Conservation (phyloP, 2,329 filamentous ascomycete genomes). For the Verticillium longisporum region DNA sequence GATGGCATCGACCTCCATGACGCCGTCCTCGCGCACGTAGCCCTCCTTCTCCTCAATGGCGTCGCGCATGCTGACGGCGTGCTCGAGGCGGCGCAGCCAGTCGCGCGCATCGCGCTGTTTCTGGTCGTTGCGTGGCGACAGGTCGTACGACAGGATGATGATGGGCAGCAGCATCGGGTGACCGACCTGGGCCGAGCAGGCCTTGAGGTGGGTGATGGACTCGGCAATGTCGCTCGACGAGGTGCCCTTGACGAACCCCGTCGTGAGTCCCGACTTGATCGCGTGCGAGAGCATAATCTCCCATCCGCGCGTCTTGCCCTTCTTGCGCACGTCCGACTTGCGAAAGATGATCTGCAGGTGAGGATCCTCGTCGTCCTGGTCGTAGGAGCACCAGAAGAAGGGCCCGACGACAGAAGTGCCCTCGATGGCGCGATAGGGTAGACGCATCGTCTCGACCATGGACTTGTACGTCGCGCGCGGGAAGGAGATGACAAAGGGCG, state of each 20-base stretch:
- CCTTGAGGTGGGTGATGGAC: conserved; percentile 41
- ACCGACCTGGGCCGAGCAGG: conserved; percentile 40
- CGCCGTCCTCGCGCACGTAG: conserved; percentile 42
- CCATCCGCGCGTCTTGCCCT: conserved; percentile 56
- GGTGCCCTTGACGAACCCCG: conserved; percentile 56
- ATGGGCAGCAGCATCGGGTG: conserved; percentile 54
- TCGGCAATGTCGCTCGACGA: conserved; percentile 45
- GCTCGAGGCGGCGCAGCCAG: conserved; percentile 54
- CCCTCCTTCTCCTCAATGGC: conserved; percentile 50
- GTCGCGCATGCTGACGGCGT: conserved; percentile 53
- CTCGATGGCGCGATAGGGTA: conserved; percentile 53
- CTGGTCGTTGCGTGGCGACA: conserved; percentile 48
- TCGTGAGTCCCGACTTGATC: conserved; percentile 47
- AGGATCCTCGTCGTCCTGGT: conserved; percentile 49
- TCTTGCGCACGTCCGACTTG: conserved; percentile 61
- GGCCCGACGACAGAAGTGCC: conserved; percentile 52
- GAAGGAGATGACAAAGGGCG: conserved; percentile 47
- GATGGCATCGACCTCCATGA: conserved; percentile 52
- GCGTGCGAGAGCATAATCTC: conserved; percentile 56
- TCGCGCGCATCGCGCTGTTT: conserved; percentile 57
- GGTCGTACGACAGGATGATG: conserved; percentile 52
- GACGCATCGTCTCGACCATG: conserved; percentile 47
- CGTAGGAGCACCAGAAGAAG: conserved; percentile 54
- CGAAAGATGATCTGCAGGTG: conserved; percentile 57
- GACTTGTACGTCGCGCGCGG: conserved; percentile 40